Base-by-base conservation (phyloP, 148 eudicot species). In the Rheum nobile region DNA sequence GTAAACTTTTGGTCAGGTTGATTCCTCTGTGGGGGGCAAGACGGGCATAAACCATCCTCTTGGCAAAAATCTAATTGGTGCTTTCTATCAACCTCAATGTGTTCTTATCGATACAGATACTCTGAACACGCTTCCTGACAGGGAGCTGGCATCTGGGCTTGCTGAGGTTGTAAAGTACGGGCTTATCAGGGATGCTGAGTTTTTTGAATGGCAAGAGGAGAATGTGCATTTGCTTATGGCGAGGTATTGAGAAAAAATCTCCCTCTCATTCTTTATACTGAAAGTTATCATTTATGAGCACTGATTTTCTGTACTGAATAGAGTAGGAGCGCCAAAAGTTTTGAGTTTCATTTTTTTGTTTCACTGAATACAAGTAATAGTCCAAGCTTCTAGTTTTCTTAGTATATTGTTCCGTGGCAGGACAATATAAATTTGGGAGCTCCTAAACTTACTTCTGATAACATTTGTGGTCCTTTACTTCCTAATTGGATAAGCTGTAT, bases 11-110 rank as follows among this genome's bases (percentile, higher is more conserved):
- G 48, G 69, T 67, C 84, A 95, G 97, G 99, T 95, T 68, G 99
- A 95, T 82, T 95, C 98, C 77, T 95, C 98, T 4, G 98, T 92
- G 74, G 97, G 99, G 48, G 99, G 96, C 7, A 95, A 95, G 85
- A 95, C 99, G 28, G 99, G 96, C 81, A 92, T 95, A 73, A 95
- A 95, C 80, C 98, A 95, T 74, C 86, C 80, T 7, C 85, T 92
- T 50, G 99, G 99, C 28, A 91, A 95, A 78, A 95, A 95, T 74
- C 67, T 95, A 84, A 91, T 95, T 42, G 99, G 99, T n/a, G 92
- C 99, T 69, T 95, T 91, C 84, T 91, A 95, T 84, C 99, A 95
- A 84, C 97, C 99, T 71, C 97, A 95, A 57, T 88, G 96, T 82
- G 99, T 95, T 71, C 96, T 95, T 24, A 78, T 95, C 63, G 97